phyloP scores from a whole-genome alignment of 225 moss, liverwort and hornwort species.

The Climacium dendroides region DNA sequence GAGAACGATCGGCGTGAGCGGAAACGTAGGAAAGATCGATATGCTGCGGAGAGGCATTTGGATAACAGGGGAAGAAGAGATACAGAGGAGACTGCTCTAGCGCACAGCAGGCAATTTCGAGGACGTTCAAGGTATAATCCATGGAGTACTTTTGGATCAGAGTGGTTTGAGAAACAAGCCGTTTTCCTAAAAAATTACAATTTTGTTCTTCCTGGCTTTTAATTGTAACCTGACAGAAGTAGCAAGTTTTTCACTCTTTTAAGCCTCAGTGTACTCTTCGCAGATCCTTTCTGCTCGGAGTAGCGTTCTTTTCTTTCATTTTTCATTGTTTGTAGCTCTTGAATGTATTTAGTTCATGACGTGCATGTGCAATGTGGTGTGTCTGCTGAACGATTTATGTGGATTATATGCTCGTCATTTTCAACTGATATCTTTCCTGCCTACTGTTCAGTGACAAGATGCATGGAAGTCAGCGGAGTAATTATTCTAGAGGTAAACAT shows the following conservation, averaged over 20 bases:
- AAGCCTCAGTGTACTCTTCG: not conserved
- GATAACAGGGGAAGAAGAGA: conserved; percentile 46
- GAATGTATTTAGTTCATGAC: not conserved
- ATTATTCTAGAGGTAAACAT: conserved; percentile 19
- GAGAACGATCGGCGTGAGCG: conserved; percentile 59
- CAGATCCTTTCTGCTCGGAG: not conserved
- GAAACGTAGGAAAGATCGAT: conserved; percentile 84
- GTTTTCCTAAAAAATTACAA: not conserved
- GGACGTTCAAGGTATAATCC: conserved; percentile 54
- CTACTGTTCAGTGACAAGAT: conserved; percentile 24
- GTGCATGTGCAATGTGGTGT: not conserved
- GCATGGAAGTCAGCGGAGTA: conserved; percentile 22
- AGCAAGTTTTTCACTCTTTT: not conserved
- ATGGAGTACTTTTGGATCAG: not conserved
- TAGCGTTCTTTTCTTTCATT: not conserved
- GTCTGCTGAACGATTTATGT: not conserved
- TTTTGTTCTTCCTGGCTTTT: not conserved
- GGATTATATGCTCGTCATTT: not conserved
- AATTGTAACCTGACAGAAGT: not conserved
- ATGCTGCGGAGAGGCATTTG: conserved; percentile 58
- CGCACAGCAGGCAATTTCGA: conserved; percentile 35
- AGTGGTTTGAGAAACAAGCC: not conserved
- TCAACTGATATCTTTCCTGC: not conserved
- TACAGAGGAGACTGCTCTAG: conserved; percentile 14
- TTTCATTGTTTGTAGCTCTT: not conserved